Base-by-base conservation (phyloP, 2,329 filamentous ascomycete species). In the Chrysoporthe austroafricana region DNA sequence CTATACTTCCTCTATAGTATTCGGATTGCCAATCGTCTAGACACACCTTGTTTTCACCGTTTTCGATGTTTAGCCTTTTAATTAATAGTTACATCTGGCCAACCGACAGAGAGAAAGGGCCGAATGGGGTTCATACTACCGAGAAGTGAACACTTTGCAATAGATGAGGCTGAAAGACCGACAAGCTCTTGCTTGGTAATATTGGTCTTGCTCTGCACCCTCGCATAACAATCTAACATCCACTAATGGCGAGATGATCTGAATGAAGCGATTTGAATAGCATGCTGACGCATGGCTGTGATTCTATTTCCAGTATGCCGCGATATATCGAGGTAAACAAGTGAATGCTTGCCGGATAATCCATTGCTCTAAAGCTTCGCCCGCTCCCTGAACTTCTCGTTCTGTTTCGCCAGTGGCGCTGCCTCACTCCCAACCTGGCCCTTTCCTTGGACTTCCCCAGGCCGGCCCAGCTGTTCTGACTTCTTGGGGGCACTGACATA, bases 341-440 rank as follows among this genome's bases (percentile, higher is more conserved):
- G 7, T 2, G 9, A 21, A 57, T 36, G 13, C 52, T 16, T 14
- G 26, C 26, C 9, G 2, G 16, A 18, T 8, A 34, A 48, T 61
- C 13, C 26, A 61, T 3, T 26, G 26, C 36, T 58, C 63, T 77
- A 83, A 70, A 83, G 70, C 70, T 79, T 78, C 32, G 80, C 77
- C 46, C 77, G 76, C 61, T 77, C 77, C 66, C 76, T 75, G 18
- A 68, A 66, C 66, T 76, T 73, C 66, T 81, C 80, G 21, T 73
- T 74, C 70, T 80, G 74, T 69, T 80, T 74, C 68, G 74, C 76
- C 72, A 84, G 69, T 46, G 77, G 76, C 50, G 77, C 77, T 3
- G 79, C 79, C 74, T 83, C 81, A 66, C 77, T 77, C 8, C 76
- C 73, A n/a, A 70, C 46, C 61, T 73, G 73, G 11, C 72, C 66